Evolutionary conservation across 2,329 filamentous ascomycete genomes (phyloP), one percentile per base, ranked within the genome.

Genomic region (Aspergillus arachidicola): DNA sequence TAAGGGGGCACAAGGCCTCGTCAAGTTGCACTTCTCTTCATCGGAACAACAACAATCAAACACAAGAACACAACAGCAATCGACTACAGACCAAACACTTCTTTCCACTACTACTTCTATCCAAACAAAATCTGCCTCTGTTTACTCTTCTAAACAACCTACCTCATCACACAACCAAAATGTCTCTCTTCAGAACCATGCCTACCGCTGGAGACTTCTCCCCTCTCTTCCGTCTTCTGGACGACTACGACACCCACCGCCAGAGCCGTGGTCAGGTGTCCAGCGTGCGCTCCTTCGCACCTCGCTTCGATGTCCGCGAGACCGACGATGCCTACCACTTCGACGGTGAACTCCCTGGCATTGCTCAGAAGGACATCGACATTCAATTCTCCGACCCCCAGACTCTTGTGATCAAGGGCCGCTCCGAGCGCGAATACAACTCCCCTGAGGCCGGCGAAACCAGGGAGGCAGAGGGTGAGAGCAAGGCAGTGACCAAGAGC

Each of bases 311-410:
- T 65, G 73, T 83, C 56, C 77, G 78, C 56, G 81, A 83, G 69
- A 74, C 71, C n/a, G 71, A 76, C 5, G 73, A 79, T 3, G 72
- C 75, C 32, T 84, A 83, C 69, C 68, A 79, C 58, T 74, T 84
- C 12, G 79, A 83, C 61, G 81, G 82, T 23, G 82, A 84, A 60
- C 71, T 84, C 1, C 81, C 82, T 2, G 82, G 82, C 16, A 73
- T 83, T 61, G 73, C 75, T 28, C 79, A 82, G 68, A 78, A 81
- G 64, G 75, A 82, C 60, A 71, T 84, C 59, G 73, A 78, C 58
- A 79, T 84, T 57, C 79, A 82, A 57, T 83, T 83, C 70, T 71
- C 76, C 60, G 81, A 83, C 64, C 72, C 78, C 19, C 76, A 81
- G 57, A 83, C 80, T 26, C 72, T 84, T 30, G 75, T 79, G 59